Evolutionary conservation across 306 rosid species (phyloP), one percentile per base, ranked within the genome.

Genomic region (Lathyrus tuberosus): DNA sequence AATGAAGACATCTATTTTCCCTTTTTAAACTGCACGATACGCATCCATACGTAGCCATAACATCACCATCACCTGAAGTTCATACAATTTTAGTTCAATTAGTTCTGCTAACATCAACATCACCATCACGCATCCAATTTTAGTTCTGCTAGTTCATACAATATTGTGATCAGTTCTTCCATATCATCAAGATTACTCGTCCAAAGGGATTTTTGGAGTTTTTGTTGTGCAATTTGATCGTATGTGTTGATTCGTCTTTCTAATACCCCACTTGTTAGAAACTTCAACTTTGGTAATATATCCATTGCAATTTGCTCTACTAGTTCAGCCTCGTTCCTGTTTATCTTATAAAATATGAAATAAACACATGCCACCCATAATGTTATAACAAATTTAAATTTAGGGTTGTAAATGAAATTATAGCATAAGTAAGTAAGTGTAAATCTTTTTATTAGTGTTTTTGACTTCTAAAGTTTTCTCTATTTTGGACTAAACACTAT

Each of bases 41-140:
- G 67, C 5, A 26, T 4, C 46, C 22, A 10, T 35, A 53, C 0
- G 76, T 69, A 1, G 17, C 48, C 9, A 24, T 6, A 7, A 79
- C 68, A 6, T 79, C 83, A 6, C 38, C 33, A 6, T 79, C 83
- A 6, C 38, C 33, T 79, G 72, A 79, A 58, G 10, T 69, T 3
- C n/a, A 10, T 38, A 10, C 12, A 4, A 62, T 69, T 17, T 73
- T 47, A 0, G 79, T n/a, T n/a, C n/a, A n/a, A n/a, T n/a, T n/a
- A n/a, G n/a, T n/a, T n/a, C n/a, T n/a, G n/a, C n/a, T n/a, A n/a
- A n/a, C n/a, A n/a, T n/a, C n/a, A 7, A 79, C 68, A 6, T 79
- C 83, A 6, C 38, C 33, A 6, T 79, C 83, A 6, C 38, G 24
- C 76, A 72, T 74, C 83, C 59, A 74, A 14, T 56, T 79, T 79